These are phyloP conservation scores for Dioscorea alata DNA, from an alignment of 106 monocot species.

Conservation along the genomic window DNA sequence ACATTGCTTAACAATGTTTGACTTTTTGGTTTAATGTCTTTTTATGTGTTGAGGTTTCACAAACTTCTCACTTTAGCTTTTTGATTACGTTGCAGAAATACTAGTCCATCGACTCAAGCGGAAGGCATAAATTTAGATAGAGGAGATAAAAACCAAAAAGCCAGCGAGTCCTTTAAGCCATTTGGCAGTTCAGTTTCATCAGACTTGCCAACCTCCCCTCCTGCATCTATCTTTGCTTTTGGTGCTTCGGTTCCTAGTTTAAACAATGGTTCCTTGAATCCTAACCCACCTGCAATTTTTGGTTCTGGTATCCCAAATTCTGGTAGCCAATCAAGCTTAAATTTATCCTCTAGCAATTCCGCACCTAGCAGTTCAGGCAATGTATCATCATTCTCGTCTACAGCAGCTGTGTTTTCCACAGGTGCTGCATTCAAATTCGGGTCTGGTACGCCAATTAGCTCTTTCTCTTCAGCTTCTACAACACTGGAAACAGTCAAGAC, in stretches of 20 bases:
- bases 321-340: neutral
- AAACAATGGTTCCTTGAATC: constrained; percentile 17
- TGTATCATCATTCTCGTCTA: constrained; percentile 7
- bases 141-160: constrained; percentile 1
- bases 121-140: constrained; percentile 4
- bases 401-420: constrained; percentile 21
- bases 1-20: neutral
- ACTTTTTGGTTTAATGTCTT: neutral
- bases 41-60: neutral
- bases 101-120: neutral
- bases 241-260: constrained; percentile 12
- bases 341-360: constrained; percentile 2
- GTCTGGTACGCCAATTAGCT: neutral
- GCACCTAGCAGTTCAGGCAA: constrained; percentile 4
- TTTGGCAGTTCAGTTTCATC: constrained; percentile 14
- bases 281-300: constrained; percentile 3
- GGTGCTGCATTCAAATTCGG: constrained; percentile 10
- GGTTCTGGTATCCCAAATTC: constrained; percentile 2
- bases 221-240: constrained; percentile 8
- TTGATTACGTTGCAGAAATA: constrained; percentile 12
- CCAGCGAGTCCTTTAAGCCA: neutral
- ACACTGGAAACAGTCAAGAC: constrained; percentile 11
- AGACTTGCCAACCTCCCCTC: constrained; percentile 1
- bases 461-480: constrained; percentile 4
- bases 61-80: neutral